Evolutionary conservation across 2,329 filamentous ascomycete species (phyloP), one percentile per base, ranked within the genome.

Genomic region (Thielaviopsis populi): DNA sequence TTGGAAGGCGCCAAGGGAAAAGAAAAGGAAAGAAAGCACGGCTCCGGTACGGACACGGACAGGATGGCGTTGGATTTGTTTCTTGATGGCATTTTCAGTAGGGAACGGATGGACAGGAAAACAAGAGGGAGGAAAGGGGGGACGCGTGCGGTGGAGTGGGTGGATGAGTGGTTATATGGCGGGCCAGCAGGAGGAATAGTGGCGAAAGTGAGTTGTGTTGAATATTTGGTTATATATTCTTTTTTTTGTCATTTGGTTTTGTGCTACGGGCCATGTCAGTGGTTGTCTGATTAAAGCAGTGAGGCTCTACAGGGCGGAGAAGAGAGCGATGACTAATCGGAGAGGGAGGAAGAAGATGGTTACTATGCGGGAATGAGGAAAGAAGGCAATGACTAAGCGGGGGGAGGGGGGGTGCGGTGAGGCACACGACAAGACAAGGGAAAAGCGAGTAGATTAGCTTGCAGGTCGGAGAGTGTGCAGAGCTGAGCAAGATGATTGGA

Each of bases 211-310:
- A 56, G 59, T 61, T 61, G 48, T 61, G 59, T 61, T 43, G 13
- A 30, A 61, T 46, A 46, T 61, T 61, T 27, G 11, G 40, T 60
- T 61, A 61, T 61, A 42, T 59, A 61, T 61, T 60, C n/a, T 61
- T 48, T 48, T 43, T 30, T 48, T 19, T 61, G 30, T 4, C 19
- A 48, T 46, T 11, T 19, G 17, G 30, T 4, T 33, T 6, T 42
- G 17, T 11, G 15, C 7, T 3, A 46, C 7, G 33, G 33, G 11
- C 43, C 11, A 19, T n/a, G 33, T 8, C 5, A 37, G 33, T 37
- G 46, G 19, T 27, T 15, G 46, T 50, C 6, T 5, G 3, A 50
- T 50, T 50, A 22, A 50, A 11, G 46, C 46, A 50, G 24, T 24
- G 46, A 50, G 46, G 19, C 46, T 50, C 46, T n/a, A n/a, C 46